Percentiles rank a stretch among this genome's conserved stretches.
Evolutionary conservation across 768 basidiomycete genomes (phyloP).

Genomic region (Rossbeevera mucosa): DNA sequence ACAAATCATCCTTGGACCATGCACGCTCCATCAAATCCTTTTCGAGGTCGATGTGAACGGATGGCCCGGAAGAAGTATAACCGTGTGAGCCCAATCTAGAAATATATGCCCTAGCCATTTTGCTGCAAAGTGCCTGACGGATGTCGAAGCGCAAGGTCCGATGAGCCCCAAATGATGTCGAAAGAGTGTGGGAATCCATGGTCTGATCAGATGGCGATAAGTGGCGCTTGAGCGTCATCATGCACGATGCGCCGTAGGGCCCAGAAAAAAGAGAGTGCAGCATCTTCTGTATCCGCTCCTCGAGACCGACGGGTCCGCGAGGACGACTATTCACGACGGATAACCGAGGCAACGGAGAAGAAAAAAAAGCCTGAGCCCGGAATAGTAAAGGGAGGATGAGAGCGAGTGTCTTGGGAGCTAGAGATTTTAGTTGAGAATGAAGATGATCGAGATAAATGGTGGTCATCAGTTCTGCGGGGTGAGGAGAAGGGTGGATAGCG

Average conservation of each 20-base stretch:
- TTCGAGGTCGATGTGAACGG: constrained; percentile 56
- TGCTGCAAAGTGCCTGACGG: constrained; percentile 53
- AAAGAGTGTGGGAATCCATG: constrained; percentile 24
- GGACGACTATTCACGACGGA: constrained; percentile 43
- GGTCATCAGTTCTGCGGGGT: constrained; percentile 61
- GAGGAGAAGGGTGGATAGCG: constrained; percentile 33
- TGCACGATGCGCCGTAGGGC: constrained; percentile 61
- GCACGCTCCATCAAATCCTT: constrained; percentile 65
- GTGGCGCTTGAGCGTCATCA: constrained; percentile 55
- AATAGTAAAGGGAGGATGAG: constrained; percentile 70
- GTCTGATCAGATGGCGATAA: constrained; percentile 38
- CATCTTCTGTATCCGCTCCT: constrained; percentile 54
- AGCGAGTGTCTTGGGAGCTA: constrained; percentile 50
- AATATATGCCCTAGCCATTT: constrained; percentile 66
- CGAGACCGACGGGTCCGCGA: constrained; percentile 34
- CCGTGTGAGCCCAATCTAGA: constrained; percentile 45
- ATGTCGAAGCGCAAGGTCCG: constrained; percentile 61
- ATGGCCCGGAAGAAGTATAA: constrained; percentile 58
- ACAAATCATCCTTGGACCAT: constrained; percentile 65
- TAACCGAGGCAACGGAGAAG: constrained; percentile 64
- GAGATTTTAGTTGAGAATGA: constrained; percentile 52
- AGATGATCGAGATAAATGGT: constrained; percentile 62
- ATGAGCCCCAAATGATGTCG: constrained; percentile 53
- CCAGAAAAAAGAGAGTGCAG: constrained; percentile 57
- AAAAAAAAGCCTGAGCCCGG: constrained; percentile 59